Percentiles rank a stretch among this genome's conserved stretches.
Conservation (phyloP, 257 asterid genomes). For the Gentiana dahurica region DNA sequence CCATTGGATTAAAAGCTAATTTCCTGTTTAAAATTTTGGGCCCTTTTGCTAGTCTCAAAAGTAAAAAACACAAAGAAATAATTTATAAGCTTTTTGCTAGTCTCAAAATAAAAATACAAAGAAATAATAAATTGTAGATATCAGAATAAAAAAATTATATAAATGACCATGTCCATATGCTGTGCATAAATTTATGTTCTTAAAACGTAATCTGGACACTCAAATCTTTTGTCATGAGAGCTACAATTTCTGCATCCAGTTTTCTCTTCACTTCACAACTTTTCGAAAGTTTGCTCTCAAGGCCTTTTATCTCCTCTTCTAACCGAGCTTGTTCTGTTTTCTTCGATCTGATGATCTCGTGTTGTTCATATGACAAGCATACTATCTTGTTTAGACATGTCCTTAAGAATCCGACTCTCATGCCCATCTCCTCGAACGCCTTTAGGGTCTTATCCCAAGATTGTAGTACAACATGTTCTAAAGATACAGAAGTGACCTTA, state of each 20-base stretch:
- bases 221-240: conserved; percentile 2
- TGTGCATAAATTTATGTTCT: too few relatives aligned
- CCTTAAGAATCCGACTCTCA: conserved; percentile 47
- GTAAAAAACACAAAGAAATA: too few relatives aligned
- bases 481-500: conserved; percentile 9
- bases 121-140: too few relatives aligned
- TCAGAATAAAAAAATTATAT: too few relatives aligned
- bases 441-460: conserved; percentile 46
- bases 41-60: too few relatives aligned
- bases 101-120: too few relatives aligned
- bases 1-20: too few relatives aligned
- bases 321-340: conserved; percentile 18
- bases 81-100: too few relatives aligned
- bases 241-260: conserved; percentile 26
- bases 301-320: conserved; percentile 20
- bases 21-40: too few relatives aligned
- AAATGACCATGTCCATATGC: too few relatives aligned
- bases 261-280: conserved; percentile 12
- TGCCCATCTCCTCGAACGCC: conserved; percentile 52
- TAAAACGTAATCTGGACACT: too few relatives aligned
- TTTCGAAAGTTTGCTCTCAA: conserved; percentile 17
- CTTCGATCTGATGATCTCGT: conserved; percentile 17
- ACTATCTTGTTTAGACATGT: conserved; percentile 23
- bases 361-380: conserved; percentile 20
- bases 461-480: conserved; percentile 12